phyloP scores from a whole-genome alignment of 768 basidiomycete species.

The Tubosaeta sp. region DNA sequence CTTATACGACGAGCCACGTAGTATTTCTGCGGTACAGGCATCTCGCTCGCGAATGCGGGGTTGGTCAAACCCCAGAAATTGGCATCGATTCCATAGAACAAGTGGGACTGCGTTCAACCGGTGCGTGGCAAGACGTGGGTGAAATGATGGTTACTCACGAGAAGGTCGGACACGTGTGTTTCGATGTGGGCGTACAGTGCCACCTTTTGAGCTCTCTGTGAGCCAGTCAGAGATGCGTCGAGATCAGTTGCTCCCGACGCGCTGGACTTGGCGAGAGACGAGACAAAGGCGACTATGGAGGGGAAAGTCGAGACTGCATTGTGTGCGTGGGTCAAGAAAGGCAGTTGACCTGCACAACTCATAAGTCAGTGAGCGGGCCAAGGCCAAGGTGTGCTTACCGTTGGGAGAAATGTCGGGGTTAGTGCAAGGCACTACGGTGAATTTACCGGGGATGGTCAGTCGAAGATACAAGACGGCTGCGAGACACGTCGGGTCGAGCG shows the following conservation, averaged over 20 bases:
- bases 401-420: slow-evolving; percentile 72
- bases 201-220: slow-evolving; percentile 48
- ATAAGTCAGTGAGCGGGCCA: slow-evolving; percentile 1
- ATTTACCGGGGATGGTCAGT: slow-evolving; percentile 63
- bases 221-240: slow-evolving; percentile 43
- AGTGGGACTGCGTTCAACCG: slow-evolving; percentile 46
- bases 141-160: slow-evolving; percentile 44
- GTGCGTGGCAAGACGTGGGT: slow-evolving; percentile 1
- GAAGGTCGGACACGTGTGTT: slow-evolving; percentile 61
- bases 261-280: slow-evolving; percentile 38
- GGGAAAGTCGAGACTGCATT: slow-evolving; percentile 47
- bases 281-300: slow-evolving; percentile 63
- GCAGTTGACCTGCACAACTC: slow-evolving; percentile 55
- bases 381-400: slow-evolving; percentile 42
- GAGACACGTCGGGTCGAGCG: slow-evolving; percentile 63
- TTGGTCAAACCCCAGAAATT: slow-evolving; percentile 63
- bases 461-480: slow-evolving; percentile 68
- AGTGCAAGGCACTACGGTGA: slow-evolving; percentile 54
- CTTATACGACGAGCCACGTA: slow-evolving; percentile 67
- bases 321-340: slow-evolving; percentile 60
- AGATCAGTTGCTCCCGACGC: slow-evolving; percentile 37
- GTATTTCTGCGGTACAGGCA: slow-evolving; percentile 67
- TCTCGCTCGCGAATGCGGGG: slow-evolving; percentile 50
- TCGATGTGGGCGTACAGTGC: slow-evolving; percentile 70
- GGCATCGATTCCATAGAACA: slow-evolving; percentile 53